Conservation (phyloP, 495 filamentous ascomycete species). For the Pyrenula aspistea region DNA sequence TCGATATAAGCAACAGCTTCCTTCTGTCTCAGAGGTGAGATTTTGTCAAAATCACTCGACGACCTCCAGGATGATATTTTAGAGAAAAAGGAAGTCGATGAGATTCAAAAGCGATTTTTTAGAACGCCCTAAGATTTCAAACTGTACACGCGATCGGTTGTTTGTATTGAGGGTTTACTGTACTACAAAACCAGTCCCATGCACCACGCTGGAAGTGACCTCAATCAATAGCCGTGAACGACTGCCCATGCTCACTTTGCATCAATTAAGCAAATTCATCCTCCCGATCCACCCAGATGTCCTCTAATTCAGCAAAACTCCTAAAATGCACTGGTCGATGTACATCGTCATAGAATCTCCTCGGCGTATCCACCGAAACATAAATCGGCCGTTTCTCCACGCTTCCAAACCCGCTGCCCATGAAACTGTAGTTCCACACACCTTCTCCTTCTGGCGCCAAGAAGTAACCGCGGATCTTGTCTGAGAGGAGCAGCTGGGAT, state of each 20-base stretch:
- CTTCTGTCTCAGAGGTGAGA: too few species aligned
- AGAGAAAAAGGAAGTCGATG: too few species aligned
- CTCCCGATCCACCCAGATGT: constrained; percentile 74
- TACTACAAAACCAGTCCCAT: too few species aligned
- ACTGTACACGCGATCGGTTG: too few species aligned
- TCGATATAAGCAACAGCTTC: too few species aligned
- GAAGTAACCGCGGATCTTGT: constrained; percentile 90
- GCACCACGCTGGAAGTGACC: too few species aligned
- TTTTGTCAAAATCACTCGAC: too few species aligned
- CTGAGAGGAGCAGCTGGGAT: constrained; percentile 82
- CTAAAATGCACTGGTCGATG: constrained; percentile 93
- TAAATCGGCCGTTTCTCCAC: constrained; percentile 83
- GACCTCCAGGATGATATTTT: too few species aligned
- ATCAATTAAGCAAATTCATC: constrained; percentile 67
- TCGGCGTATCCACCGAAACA: constrained; percentile 86
- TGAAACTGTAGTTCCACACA: constrained; percentile 97
- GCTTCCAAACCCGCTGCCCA: constrained; percentile 75
- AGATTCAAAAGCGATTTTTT: too few species aligned
- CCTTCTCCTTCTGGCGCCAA: constrained; percentile 77
- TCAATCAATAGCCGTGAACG: background rate
- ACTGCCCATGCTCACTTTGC: background rate
- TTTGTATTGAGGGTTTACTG: too few species aligned
- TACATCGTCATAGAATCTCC: constrained; percentile 78
- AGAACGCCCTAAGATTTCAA: too few species aligned
- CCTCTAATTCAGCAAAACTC: constrained; percentile 83